Percentiles rank a stretch among this genome's conserved stretches.
Evolutionary conservation across 495 filamentous ascomycete genomes (phyloP).

Genomic region (Aspergillus wentii): DNA sequence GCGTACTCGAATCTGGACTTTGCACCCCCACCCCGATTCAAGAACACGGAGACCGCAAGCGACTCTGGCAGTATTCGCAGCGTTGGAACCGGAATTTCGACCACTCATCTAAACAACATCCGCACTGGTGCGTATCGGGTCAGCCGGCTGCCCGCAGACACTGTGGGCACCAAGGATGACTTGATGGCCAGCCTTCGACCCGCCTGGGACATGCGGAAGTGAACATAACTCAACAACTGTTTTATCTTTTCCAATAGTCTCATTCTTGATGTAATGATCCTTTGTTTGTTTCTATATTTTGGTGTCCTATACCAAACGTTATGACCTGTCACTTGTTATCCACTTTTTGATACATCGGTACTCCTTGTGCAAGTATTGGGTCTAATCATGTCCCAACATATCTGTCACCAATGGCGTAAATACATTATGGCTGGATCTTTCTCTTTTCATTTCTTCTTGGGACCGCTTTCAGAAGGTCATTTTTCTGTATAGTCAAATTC

Average conservation of each 20-base stretch:
- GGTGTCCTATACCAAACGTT: conserved; percentile 22
- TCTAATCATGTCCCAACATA: conserved; percentile 15
- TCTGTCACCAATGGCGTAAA: conserved; percentile 15
- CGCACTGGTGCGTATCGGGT: conserved; percentile 87
- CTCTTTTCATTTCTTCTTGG: conserved; percentile 13
- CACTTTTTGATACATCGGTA: conserved; percentile 19
- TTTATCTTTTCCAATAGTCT: conserved; percentile 2
- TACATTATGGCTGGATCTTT: conserved; percentile 20
- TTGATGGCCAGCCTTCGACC: conserved; percentile 68
- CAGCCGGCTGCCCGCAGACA: conserved; percentile 75
- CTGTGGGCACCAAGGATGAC: conserved; percentile 76
- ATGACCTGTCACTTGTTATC: conserved; percentile 25
- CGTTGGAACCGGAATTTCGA: conserved; percentile 73
- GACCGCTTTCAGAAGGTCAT: too few relatives aligned
- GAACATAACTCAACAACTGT: conserved; percentile 7
- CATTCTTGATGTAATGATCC: conserved; percentile 25
- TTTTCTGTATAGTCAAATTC: too few relatives aligned
- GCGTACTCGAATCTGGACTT: conserved; percentile 92
- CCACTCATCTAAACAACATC: conserved; percentile 66
- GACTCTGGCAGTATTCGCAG: conserved; percentile 90
- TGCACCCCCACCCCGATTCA: conserved; percentile 85
- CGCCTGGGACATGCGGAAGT: conserved; percentile 61
- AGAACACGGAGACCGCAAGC: conserved; percentile 63
- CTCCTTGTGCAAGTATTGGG: conserved; percentile 18
- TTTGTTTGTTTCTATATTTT: conserved; percentile 26